Conservation (phyloP, 148 eudicot species). For the Cornus kousa region DNA sequence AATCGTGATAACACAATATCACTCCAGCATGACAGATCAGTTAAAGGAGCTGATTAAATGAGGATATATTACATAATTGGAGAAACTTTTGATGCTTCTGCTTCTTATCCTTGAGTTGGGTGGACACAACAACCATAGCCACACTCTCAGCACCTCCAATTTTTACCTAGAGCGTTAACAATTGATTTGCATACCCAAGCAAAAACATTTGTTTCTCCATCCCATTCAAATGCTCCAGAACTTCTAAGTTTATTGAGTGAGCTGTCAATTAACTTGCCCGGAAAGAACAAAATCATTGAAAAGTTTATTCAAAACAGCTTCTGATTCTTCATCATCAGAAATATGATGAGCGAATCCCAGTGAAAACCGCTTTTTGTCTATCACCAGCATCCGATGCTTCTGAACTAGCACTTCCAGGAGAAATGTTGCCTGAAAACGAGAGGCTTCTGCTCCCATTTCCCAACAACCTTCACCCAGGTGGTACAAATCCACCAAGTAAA, state of each 20-base stretch:
- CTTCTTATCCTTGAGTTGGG: constrained; percentile 81
- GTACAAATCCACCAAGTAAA: no score
- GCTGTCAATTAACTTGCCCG: constrained; percentile 66
- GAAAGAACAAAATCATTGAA: constrained; percentile 74
- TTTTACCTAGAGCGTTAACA: constrained; percentile 92
- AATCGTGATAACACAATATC: neutral
- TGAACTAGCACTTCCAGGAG: no score
- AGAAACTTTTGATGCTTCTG: constrained; percentile 91
- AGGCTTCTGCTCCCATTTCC: no score
- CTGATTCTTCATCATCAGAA: constrained; percentile 91
- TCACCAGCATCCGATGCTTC: no score
- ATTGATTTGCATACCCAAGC: constrained; percentile 82
- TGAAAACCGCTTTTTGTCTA: no score
- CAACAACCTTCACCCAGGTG: no score
- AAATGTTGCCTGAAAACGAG: no score
- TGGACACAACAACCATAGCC: constrained; percentile 63
- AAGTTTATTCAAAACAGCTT: constrained; percentile 65
- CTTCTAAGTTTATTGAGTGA: constrained; percentile 64
- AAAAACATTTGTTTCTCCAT: constrained; percentile 84
- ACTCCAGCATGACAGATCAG: neutral
- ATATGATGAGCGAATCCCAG: constrained; percentile 52
- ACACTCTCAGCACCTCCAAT: constrained; percentile 93
- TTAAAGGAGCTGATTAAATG: neutral
- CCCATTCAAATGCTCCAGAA: constrained; percentile 87
- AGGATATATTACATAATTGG: constrained; percentile 83